Evolutionary conservation across 2,329 filamentous ascomycete species (phyloP), one percentile per base, ranked within the genome.

Genomic region (Ceratocystis huliohia): DNA sequence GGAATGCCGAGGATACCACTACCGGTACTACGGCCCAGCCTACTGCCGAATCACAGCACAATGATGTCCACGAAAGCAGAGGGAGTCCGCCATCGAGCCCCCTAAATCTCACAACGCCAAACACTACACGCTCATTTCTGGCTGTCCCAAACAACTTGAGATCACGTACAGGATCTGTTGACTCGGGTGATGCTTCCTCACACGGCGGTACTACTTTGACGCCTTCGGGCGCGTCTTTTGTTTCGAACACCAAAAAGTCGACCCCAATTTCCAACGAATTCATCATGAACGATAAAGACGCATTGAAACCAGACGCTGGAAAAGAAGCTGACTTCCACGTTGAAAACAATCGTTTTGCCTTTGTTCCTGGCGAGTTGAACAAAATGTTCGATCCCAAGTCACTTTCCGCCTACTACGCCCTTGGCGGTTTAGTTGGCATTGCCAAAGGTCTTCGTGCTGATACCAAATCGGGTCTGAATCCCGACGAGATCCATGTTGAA

Each of bases 331-430:
- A 93, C 69, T 96, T 95, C 71, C 71, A 83, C 15, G 85, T 93
- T 10, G 81, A 87, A 5, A 80, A 91, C 73, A 96, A 94, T 73
- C 87, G 88, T 0, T 96, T 96, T 72, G 91, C 90, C 17, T 96
- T 91, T 73, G 84, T 86, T 1, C 88, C 88, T 2, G 91, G 92
- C 15, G 87, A 95, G 72, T 80, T 96, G 69, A 87, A 86, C 71
- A 96, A 96, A 75, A 82, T 96, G 77, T 84, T 93, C 69, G 94
- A 95, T 73, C 92, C 92, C 2, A 96, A 96, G 78, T 95, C 85
- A 69, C 76, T 96, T 67, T 80, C 87, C 13, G 91, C 91, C 0
- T 96, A 93, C 71, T 88, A 87, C 72, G 86, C 86, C 15, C 74
- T 96, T 4, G 91, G 92, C 62, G 92, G 92, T 28, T 75, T 96